phyloP scores from a whole-genome alignment of 2,329 filamentous ascomycete genomes.

The Orbilia oligospora region DNA sequence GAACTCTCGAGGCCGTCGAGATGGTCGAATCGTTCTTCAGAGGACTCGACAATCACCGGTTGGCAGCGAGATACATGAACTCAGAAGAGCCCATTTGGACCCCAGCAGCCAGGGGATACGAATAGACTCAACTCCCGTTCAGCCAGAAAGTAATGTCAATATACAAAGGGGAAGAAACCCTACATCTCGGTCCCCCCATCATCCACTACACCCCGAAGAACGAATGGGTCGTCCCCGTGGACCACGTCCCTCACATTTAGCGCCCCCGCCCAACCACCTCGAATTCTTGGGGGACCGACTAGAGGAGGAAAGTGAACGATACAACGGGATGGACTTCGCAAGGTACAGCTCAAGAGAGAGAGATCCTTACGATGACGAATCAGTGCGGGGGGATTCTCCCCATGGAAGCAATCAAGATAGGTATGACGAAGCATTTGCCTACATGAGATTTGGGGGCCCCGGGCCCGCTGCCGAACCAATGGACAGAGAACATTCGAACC shows the following conservation, averaged over 20 bases:
- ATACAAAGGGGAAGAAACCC: conserved; percentile 9
- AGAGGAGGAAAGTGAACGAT: background rate
- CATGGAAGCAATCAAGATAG: background rate
- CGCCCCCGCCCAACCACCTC: conserved; percentile 1
- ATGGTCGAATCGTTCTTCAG: background rate
- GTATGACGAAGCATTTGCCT: background rate
- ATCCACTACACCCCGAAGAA: background rate
- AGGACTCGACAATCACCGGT: conserved; percentile 1
- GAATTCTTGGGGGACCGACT: background rate
- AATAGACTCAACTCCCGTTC: background rate
- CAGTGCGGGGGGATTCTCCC: background rate
- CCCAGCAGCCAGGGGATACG: background rate
- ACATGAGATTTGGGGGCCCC: background rate
- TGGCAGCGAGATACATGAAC: background rate
- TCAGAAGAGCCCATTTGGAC: background rate
- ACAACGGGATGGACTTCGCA: background rate
- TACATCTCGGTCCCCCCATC: background rate
- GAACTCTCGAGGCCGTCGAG: background rate
- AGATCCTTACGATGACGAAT: background rate
- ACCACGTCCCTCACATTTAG: background rate
- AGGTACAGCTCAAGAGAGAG: conserved; percentile 11
- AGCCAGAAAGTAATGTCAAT: background rate
- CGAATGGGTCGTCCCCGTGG: background rate
- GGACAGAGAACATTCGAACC: background rate
- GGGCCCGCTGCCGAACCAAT: background rate